Evolutionary conservation across 2,329 filamentous ascomycete species (phyloP), one percentile per base, ranked within the genome.

Genomic region (Samsoniella hepiali): DNA sequence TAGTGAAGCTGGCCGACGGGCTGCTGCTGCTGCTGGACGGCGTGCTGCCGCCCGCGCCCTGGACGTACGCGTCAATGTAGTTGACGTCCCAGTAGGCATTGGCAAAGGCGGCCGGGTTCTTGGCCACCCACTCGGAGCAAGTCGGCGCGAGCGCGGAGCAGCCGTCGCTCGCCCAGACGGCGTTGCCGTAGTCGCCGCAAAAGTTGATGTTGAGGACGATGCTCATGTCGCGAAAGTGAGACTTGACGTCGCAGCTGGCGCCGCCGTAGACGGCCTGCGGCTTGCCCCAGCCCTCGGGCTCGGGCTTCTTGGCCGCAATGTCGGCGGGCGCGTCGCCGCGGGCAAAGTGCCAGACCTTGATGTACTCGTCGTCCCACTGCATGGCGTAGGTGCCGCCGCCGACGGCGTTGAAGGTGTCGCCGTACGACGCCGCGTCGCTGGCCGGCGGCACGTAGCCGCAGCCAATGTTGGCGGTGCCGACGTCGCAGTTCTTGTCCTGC

Each of bases 281-380:
- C 1, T 78, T 77, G 0, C 88, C 89, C 91, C 91, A 96, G 17
- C 71, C 75, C 0, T 75, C 73, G 0, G 91, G 90, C 47, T 89
- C 77, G 0, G 91, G 91, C 6, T 69, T 77, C 62, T 77, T 84
- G 38, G 75, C 74, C 5, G 76, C 73, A 57, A 94, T 88, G 70
- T 95, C 88, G 0, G 74, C 70, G 0, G 92, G 91, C 47, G 93
- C 84, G 9, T 74, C 72, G 36, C 75, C 76, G n/a, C 89, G 84
- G 1, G 87, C 79, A 74, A 93, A 96, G 78, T 91, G 90, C 87
- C 88, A 96, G 66, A 95, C 80, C 63, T 82, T 87, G 72, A 96
- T 89, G 63, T 82, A 83, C 1, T 84, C 75, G 10, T 79, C 76
- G 57, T 88, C 88, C 90, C 91, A 95, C 69, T 89, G 81, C 68